A percentile compares a stretch with the other conserved stretches of the same genome.
These are phyloP conservation scores for Venturia asperata DNA, from an alignment of 2,329 filamentous ascomycete species.

Conservation along the genomic window DNA sequence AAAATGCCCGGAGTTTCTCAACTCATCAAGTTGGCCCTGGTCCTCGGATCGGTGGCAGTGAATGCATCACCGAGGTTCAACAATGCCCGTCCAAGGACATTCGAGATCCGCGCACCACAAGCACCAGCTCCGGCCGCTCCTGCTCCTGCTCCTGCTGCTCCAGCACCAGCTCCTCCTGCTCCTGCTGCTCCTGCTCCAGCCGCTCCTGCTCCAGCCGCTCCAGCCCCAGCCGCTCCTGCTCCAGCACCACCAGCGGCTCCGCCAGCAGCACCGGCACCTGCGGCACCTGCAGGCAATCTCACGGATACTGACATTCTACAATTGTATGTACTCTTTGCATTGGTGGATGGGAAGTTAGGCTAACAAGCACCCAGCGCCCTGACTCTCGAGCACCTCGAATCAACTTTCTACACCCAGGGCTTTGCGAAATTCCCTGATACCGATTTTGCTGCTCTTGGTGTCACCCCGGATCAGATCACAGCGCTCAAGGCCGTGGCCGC, in stretches of 20 bases:
- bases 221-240: not conserved
- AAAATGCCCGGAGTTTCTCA: slow-evolving; percentile 34
- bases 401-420: slow-evolving; percentile 63
- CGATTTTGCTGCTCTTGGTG: slow-evolving; percentile 58
- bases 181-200: slow-evolving; percentile 15
- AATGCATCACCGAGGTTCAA: slow-evolving; percentile 15
- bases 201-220: slow-evolving; percentile 1
- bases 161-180: slow-evolving; percentile 21
- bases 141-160: slow-evolving; percentile 20
- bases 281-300: slow-evolving; percentile 28
- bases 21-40: slow-evolving; percentile 31
- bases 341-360: slow-evolving; percentile 25
- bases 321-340: slow-evolving; percentile 39
- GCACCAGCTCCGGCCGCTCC: slow-evolving; percentile 18
- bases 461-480: slow-evolving; percentile 47
- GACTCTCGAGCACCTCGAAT: slow-evolving; percentile 68
- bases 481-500: slow-evolving; percentile 56
- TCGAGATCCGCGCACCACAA: slow-evolving; percentile 18
- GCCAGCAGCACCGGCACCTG: not conserved
- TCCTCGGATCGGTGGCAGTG: slow-evolving; percentile 23
- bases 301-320: slow-evolving; percentile 47
- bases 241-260: slow-evolving; percentile 20
- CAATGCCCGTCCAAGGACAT: slow-evolving; percentile 18
- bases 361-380: slow-evolving; percentile 50
- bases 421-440: slow-evolving; percentile 58